Base-by-base conservation (phyloP, 257 asterid genomes). In the Fraxinus pennsylvanica region DNA sequence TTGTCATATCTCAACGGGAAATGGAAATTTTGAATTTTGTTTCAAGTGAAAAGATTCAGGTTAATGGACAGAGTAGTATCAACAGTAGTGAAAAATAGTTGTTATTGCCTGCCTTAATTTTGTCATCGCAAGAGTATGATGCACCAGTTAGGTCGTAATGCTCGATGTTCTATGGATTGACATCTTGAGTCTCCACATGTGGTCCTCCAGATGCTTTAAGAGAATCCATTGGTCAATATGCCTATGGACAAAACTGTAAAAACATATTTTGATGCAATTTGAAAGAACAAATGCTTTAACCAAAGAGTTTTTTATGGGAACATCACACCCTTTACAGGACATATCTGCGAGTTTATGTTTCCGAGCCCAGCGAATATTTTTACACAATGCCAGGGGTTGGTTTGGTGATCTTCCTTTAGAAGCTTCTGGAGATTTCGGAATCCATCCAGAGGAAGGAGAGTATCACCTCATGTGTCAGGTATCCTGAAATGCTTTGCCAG, bases 381-480 rank as follows among this genome's bases (percentile, higher is more conserved):
- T 96, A 87, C 98, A 92, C 88, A 96, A 93, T 84, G 91, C 99
- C 68, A 92, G 97, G 87, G 99, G 99, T 69, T 93, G 97, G 98
- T 96, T 91, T 84, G 99, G 98, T 76, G 91, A 96, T 85, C 85
- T 93, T 80, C 99, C 98, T 21, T 87, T 96, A 87, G 99, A 96
- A 88, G 98, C 97, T 80, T 96, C 99, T 78, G 99, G 99, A 74
- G 99, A 96, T 90, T 96, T 96, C 77, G 98, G 98, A 70, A 84
- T 96, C 87, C 91, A 96, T 84, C 99, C 99, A 6, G 98, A 89
- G 89, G 96, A 91, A 88, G 99, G 99, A 85, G 97, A 93, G 83
- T 96, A 91, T 84, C 99, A 96, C 83, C 87, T 96, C 47, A 96
- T 96, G 99, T 96, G 98, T 85, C 99, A 93, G 99, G 99, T 96